Evolutionary conservation across 1,139 yeast species (phyloP).

Genomic region (Suhomyces bolitotheri): DNA sequence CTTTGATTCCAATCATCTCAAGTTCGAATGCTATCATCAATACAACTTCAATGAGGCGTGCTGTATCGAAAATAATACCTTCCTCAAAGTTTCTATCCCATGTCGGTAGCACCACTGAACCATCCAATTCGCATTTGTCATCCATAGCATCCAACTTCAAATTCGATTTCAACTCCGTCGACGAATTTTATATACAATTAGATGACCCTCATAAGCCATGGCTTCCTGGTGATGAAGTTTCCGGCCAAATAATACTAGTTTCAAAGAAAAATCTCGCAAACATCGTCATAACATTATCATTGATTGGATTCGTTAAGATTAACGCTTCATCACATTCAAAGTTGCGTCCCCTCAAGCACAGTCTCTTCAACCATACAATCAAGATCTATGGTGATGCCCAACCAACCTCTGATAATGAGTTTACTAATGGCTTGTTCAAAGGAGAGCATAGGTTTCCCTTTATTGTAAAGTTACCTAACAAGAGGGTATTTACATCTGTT

Average conservation of each 20-base stretch:
- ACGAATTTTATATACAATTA: slow-evolving; percentile 67
- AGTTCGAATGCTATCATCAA: slow-evolving; percentile 2
- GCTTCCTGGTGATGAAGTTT: slow-evolving; percentile 68
- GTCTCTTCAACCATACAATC: slow-evolving; percentile 64
- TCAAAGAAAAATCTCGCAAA: slow-evolving; percentile 57
- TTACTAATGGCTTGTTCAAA: slow-evolving; percentile 54
- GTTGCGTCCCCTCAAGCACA: slow-evolving; percentile 50
- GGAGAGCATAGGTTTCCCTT: slow-evolving; percentile 92
- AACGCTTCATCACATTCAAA: slow-evolving; percentile 53
- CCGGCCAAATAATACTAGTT: slow-evolving; percentile 60
- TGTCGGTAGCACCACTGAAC: slow-evolving; percentile 2
- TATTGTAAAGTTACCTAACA: slow-evolving; percentile 71
- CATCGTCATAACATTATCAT: slow-evolving; percentile 52
- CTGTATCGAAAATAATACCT: slow-evolving; percentile 46
- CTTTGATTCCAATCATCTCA: too few relatives aligned
- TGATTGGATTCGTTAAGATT: slow-evolving; percentile 58
- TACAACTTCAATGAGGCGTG: slow-evolving; percentile 37
- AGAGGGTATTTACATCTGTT: slow-evolving; percentile 69
- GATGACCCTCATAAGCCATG: slow-evolving; percentile 73
- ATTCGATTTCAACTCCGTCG: slow-evolving; percentile 48
- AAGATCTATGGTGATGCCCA: slow-evolving; percentile 59
- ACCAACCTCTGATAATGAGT: slow-evolving; percentile 17
- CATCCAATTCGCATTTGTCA: slow-evolving; percentile 3
- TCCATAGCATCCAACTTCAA: slow-evolving; percentile 24
- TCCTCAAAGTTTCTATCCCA: slow-evolving; percentile 15